Evolutionary conservation across 495 filamentous ascomycete genomes (phyloP), one percentile per base, ranked within the genome.

Genomic region (Talaromyces liani): DNA sequence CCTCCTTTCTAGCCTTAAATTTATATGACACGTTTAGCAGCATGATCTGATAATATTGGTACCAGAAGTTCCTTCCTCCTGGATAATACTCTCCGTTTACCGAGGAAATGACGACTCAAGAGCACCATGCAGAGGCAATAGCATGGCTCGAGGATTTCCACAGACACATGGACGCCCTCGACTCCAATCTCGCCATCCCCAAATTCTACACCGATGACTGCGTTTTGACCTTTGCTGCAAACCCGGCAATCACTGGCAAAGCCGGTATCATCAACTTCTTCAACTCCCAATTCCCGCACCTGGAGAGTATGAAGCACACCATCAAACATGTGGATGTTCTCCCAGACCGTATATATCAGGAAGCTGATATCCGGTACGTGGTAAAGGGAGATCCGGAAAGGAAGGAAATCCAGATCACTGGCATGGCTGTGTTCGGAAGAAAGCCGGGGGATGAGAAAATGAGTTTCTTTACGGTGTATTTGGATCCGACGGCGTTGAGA

Each of bases 281-380:
- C 39, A 24, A 47, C 58, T 14, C 18, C 36, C 58, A 60, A 9
- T 60, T 60, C 1, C 34, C 58, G 6, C 18, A 27, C 14, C 25
- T 60, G 36, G 58, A 60, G 22, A 41, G 33, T 14, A 60, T 60
- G 58, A 16, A 60, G 16, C 58, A 60, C 36, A 60, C 36, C 10
- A 60, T 60, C 22, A 60, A 29, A 20, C 58, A 47, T 29, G 58
- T 60, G 18, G 58, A 60, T 27, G 58, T 60, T n/a, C 34, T 60
- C 33, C 58, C 58, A 12, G 58, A 60, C n/a, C 58, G 58, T 4
- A 60, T 60, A 6, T 60, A 60, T 36, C 58, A 60, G 39, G 58
- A 60, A 60, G 58, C 58, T 0, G 36, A 60, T 16, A 60, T 60
- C 22, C 39, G 22, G 18, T 60, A 60, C 22, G 36, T 60, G 20